Evolutionary conservation across 73 alveolate genomes (phyloP), one percentile per base, ranked within the genome.

Genomic region (Stentor roeselii): DNA sequence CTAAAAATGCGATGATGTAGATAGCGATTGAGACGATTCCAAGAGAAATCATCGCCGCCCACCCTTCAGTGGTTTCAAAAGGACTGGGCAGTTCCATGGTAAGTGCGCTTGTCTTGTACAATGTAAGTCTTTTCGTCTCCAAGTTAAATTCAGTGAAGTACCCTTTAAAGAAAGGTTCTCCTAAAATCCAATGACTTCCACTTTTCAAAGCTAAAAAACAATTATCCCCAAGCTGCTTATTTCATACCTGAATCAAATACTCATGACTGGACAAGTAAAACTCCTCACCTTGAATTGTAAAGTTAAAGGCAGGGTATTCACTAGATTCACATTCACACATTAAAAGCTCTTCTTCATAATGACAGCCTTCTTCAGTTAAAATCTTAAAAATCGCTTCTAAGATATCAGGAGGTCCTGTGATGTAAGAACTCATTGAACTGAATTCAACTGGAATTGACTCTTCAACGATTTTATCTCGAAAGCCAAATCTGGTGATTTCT

Each of bases 61-160:
- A 50, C 30, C 67, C 67, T 50, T 50, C 67, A 11, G 67, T 50
- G 67, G 67, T 50, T 50, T 50, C 67, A 11, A 50, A 50, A 50
- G 67, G 67, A 50, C 67, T 50, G 6, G 67, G 67, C 30, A 50
- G 67, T 11, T 50, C 67, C 6, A 11, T 21, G 6, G 6, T 21
- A 11, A 50, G 21, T 50, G 67, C 67, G 21, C 30, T 11, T 11
- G 21, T 21, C 21, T 50, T 50, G 6, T 6, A 50, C 67, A 50
- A 11, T 50, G 30, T 6, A 11, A 50, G 6, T 11, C 6, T 6
- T 50, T 50, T 50, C 21, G 67, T 11, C 6, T 50, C 67, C 6
- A 50, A 21, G 21, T 50, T 50, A 21, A 11, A 50, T 50, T 50
- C 67, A 21, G 67, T 50, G 67, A 50, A 50, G 21, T 50, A 50